Evolutionary conservation across 1,139 yeast species (phyloP).

Genomic region (Komagataea norvegica): DNA sequence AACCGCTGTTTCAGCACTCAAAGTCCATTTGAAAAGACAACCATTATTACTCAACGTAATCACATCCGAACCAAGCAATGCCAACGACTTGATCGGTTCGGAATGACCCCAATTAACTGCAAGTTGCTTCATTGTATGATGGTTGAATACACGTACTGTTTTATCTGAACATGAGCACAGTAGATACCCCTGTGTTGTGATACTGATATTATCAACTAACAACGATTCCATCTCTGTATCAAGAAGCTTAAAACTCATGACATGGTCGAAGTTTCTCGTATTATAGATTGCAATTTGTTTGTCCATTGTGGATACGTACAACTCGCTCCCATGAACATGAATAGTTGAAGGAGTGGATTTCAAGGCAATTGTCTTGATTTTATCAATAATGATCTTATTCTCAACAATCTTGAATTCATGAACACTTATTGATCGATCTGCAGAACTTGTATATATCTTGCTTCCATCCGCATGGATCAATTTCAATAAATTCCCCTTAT

Average conservation of each 20-base stretch:
- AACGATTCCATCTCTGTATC: constrained; percentile 38
- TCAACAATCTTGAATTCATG: constrained; percentile 36
- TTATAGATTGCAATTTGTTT: constrained; percentile 41
- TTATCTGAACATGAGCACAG: constrained; percentile 53
- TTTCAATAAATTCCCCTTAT: constrained; percentile 49
- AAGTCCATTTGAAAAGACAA: constrained; percentile 46
- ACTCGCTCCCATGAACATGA: constrained; percentile 31
- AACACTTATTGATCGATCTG: constrained; percentile 53
- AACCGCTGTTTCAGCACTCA: constrained; percentile 11
- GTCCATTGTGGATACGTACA: constrained; percentile 52
- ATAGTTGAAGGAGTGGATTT: constrained; percentile 45
- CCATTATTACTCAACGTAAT: constrained; percentile 48
- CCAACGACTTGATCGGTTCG: constrained; percentile 46
- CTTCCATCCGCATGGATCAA: constrained; percentile 30
- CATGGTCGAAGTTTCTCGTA: constrained; percentile 32
- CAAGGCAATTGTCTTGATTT: constrained; percentile 45
- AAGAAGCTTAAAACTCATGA: constrained; percentile 39
- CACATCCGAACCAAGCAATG: constrained; percentile 27
- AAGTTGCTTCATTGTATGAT: constrained; percentile 40
- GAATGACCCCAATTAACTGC: constrained; percentile 64
- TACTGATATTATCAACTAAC: constrained; percentile 39
- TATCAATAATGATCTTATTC: constrained; percentile 23
- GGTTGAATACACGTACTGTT: constrained; percentile 48
- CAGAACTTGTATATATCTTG: constrained; percentile 46
- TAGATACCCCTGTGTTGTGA: constrained; percentile 29